Conservation (phyloP, 805 yeast species). For the Ogataea angusta region DNA sequence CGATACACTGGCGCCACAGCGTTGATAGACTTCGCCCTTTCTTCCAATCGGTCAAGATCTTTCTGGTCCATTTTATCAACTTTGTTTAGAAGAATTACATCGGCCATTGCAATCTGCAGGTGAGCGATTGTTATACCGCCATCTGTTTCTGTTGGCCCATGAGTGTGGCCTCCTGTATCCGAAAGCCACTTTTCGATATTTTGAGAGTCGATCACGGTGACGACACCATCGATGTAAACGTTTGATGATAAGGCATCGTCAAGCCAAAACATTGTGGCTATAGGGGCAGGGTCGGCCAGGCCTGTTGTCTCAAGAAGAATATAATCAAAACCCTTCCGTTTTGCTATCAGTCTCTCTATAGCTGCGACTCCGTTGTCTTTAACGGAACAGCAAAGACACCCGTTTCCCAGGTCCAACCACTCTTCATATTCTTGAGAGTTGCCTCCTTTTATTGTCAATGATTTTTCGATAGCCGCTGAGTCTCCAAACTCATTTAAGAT, state of each 20-base stretch:
- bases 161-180: slow-evolving; percentile 74
- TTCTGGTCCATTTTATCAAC: slow-evolving; percentile 48
- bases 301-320: slow-evolving; percentile 95
- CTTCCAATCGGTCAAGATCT: slow-evolving; percentile 25
- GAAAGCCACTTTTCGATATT: slow-evolving; percentile 64
- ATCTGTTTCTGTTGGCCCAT: slow-evolving; percentile 34
- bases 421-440: slow-evolving; percentile 66
- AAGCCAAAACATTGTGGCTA: slow-evolving; percentile 96
- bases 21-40: slow-evolving; percentile 55
- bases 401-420: slow-evolving; percentile 96
- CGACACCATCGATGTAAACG: slow-evolving; percentile 86
- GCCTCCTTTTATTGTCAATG: slow-evolving; percentile 63
- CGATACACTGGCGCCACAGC: slow-evolving; percentile 61
- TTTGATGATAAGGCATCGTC: slow-evolving; percentile 84
- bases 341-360: slow-evolving; percentile 78
- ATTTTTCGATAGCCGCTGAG: slow-evolving; percentile 83
- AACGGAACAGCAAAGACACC: slow-evolving; percentile 95
- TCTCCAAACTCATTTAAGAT: slow-evolving; percentile 92
- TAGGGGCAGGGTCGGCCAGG: slow-evolving; percentile 96
- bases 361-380: slow-evolving; percentile 94
- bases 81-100: slow-evolving; percentile 76
- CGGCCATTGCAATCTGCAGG: slow-evolving; percentile 87
- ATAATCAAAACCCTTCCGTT: slow-evolving; percentile 71
- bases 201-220: slow-evolving; percentile 78
- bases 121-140: slow-evolving; percentile 75